A percentile compares a stretch with the other conserved stretches of the same genome.
These are phyloP conservation scores for Flaveria brownii DNA, from an alignment of 129 eudicot species.

Conservation along the genomic window DNA sequence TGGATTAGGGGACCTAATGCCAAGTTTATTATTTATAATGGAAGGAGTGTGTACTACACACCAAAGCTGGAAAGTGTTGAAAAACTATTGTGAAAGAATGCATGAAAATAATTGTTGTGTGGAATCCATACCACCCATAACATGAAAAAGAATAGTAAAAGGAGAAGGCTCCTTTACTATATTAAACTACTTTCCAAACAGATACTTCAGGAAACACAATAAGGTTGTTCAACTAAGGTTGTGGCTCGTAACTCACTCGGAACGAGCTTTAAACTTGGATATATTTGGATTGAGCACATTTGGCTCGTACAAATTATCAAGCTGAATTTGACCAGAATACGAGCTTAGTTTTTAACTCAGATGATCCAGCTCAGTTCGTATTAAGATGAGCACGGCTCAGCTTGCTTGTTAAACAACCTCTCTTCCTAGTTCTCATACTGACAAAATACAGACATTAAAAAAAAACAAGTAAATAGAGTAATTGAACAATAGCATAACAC, in stretches of 20 bases:
- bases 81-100: neutral
- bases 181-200: neutral
- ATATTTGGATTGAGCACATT: neutral
- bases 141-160: conserved; percentile 9
- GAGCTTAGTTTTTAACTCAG: neutral
- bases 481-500: neutral
- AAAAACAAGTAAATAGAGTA: neutral
- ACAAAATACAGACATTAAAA: neutral
- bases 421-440: neutral
- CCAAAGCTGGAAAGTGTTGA: conserved; percentile 2
- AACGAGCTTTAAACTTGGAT: too few relatives aligned
- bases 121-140: conserved; percentile 26
- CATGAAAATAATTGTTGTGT: conserved; percentile 21
- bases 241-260: neutral
- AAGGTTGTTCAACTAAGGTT: neutral
- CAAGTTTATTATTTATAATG: neutral
- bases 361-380: neutral
- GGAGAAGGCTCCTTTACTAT: neutral
- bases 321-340: neutral
- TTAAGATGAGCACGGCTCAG: neutral
- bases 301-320: neutral
- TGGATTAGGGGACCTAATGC: neutral
- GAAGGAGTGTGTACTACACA: conserved; percentile 13
- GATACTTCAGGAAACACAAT: neutral
- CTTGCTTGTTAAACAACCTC: neutral